Evolutionary conservation across 1,139 yeast species (phyloP), one percentile per base, ranked within the genome.

Genomic region (Petasospora fabianii): DNA sequence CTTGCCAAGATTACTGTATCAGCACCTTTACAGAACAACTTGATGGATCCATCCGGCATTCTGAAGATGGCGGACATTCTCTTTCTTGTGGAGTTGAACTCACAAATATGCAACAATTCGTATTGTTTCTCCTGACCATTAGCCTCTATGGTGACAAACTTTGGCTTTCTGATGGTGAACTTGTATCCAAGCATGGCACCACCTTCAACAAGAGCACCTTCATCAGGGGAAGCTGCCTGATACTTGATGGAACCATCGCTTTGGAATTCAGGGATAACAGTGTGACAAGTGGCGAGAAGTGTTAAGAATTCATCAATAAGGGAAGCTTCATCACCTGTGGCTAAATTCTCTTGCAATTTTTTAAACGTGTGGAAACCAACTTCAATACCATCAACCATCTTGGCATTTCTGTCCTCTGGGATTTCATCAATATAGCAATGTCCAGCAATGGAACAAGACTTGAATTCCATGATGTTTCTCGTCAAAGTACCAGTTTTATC

Each of bases 191-290:
- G 68, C 54, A 70, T 72, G 1, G 97, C 94, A 15, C 97, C 98
- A 43, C 98, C 98, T 54, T 92, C 90, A 4, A 94, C 99, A 47
- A 94, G 69, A 0, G 99, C 99, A 41, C 98, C 98, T 68, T 94
- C 98, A 65, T 94, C 99, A 1, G 98, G 98, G 2, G 97, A 90
- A 0, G 98, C 97, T 1, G 99, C 98, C 64, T 94, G 98, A 58
- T 94, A 94, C 59, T 86, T 90, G 50, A 92, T 82, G 1, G 69
- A 55, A 0, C 84, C 84, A 38, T 75, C 73, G 1, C 58, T 54
- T 44, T 73, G 73, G 14, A 75, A 70, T 60, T 94, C 98, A 0
- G 98, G 98, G 47, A 94, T 94, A 34, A 94, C 99, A 0, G 99
- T 94, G 58, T 94, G 99, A 60, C 98, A 94, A 0, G 96, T 83